Conservation (phyloP, 2,329 filamentous ascomycete genomes). For the Cucurbitaria berberidis region DNA sequence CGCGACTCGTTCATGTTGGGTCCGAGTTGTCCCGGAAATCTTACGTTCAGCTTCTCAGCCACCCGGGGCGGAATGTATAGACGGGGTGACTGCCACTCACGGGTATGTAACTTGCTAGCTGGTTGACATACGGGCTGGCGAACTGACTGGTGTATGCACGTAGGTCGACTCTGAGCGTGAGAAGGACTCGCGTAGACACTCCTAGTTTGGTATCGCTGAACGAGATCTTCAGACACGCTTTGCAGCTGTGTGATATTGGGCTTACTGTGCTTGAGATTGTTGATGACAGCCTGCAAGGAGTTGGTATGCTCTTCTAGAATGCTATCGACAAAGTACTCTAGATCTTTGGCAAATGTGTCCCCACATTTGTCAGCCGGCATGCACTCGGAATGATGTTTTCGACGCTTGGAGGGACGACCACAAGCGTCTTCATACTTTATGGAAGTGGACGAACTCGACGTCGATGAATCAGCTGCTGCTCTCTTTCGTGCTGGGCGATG, state of each 20-base stretch:
- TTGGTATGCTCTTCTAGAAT: slow-evolving; percentile 51
- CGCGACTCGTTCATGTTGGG: slow-evolving; percentile 43
- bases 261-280: slow-evolving; percentile 42
- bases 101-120: slow-evolving; percentile 8
- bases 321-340: slow-evolving; percentile 48
- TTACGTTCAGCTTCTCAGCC: slow-evolving; percentile 36
- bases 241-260: slow-evolving; percentile 24
- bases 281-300: slow-evolving; percentile 48
- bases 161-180: slow-evolving; percentile 6
- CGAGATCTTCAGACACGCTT: slow-evolving; percentile 24
- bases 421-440: background rate
- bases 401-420: slow-evolving; percentile 5
- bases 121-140: slow-evolving; percentile 5
- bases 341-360: slow-evolving; percentile 40
- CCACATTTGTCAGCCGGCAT: slow-evolving; percentile 29
- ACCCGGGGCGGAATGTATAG: slow-evolving; percentile 25
- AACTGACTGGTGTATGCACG: background rate
- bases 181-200: slow-evolving; percentile 4
- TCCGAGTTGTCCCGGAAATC: slow-evolving; percentile 27
- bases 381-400: slow-evolving; percentile 21
- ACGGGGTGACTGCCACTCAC: slow-evolving; percentile 15
- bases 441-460: slow-evolving; percentile 11
- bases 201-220: slow-evolving; percentile 18
- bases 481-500: slow-evolving; percentile 11
- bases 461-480: slow-evolving; percentile 22